Evolutionary conservation across 2,329 filamentous ascomycete species (phyloP).

Genomic region (Fusarium pininemorale): DNA sequence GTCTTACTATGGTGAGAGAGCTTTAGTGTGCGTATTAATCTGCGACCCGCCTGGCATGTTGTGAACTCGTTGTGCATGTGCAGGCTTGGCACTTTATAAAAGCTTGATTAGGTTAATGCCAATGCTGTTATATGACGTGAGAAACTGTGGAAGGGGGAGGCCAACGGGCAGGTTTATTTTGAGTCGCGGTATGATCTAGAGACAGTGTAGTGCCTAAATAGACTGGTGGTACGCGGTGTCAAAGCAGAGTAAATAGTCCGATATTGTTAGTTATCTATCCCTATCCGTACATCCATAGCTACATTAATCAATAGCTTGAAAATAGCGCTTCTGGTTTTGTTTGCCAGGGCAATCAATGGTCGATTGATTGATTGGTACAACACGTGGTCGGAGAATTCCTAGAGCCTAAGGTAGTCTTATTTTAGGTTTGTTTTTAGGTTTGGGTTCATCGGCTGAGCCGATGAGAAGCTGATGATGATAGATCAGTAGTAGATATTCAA

Average conservation of each 20-base stretch:
- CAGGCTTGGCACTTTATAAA: slow-evolving; percentile 38
- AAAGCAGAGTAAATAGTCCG: not conserved
- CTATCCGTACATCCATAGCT: not conserved
- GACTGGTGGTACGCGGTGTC: not conserved
- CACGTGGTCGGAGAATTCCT: not conserved
- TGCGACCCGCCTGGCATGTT: too few relatives aligned
- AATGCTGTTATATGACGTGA: slow-evolving; percentile 20
- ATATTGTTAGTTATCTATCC: too few relatives aligned
- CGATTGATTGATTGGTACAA: not conserved
- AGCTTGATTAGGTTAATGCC: slow-evolving; percentile 28
- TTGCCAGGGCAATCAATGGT: not conserved
- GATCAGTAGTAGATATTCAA: not conserved
- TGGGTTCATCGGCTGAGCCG: not conserved
- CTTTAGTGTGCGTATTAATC: too few relatives aligned
- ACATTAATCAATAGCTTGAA: not conserved
- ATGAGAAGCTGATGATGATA: not conserved
- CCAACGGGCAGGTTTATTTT: not conserved
- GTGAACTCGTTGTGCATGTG: slow-evolving; percentile 17
- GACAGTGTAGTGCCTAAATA: not conserved
- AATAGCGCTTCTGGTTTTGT: not conserved
- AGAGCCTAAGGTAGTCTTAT: not conserved
- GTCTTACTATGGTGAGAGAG: too few relatives aligned
- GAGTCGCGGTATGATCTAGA: too few relatives aligned
- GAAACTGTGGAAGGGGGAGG: not conserved
- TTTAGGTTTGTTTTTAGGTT: slow-evolving; percentile 1